Conservation (phyloP, 768 basidiomycete genomes). For the Boletus huronensis region DNA sequence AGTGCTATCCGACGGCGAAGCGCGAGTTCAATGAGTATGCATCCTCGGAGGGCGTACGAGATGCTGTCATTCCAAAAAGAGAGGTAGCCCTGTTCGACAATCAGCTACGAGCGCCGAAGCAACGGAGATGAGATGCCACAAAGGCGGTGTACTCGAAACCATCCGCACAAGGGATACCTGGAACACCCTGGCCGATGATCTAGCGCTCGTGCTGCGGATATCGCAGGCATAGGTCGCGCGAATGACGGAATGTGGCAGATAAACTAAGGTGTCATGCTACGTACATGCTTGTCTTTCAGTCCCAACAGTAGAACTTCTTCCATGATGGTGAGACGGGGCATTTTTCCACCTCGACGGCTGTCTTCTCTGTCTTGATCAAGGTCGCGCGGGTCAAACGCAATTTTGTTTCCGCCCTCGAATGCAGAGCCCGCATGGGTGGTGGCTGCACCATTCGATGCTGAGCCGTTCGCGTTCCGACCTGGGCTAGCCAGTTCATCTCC, state of each 20-base stretch:
- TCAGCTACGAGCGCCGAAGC: slow-evolving; percentile 10
- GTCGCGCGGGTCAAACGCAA: slow-evolving; percentile 94
- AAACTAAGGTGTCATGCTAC: slow-evolving; percentile 20
- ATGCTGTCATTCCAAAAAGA: slow-evolving; percentile 99
- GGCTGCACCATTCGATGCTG: slow-evolving; percentile 27
- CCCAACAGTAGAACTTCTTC: slow-evolving; percentile 94
- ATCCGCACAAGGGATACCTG: slow-evolving; percentile 1
- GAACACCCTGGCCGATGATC: neutral
- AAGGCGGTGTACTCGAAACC: slow-evolving; percentile 1
- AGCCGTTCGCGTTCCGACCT: slow-evolving; percentile 30
- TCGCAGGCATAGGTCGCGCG: slow-evolving; percentile 6
- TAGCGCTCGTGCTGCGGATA: slow-evolving; percentile 21
- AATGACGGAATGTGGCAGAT: slow-evolving; percentile 3
- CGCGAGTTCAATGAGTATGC: slow-evolving; percentile 95
- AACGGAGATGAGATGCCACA: slow-evolving; percentile 19
- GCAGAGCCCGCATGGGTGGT: slow-evolving; percentile 72
- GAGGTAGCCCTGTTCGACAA: slow-evolving; percentile 67
- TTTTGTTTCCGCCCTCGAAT: slow-evolving; percentile 80
- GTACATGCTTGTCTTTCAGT: slow-evolving; percentile 92
- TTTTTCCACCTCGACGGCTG: slow-evolving; percentile 60
- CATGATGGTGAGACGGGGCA: slow-evolving; percentile 90
- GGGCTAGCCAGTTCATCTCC: slow-evolving; percentile 37
- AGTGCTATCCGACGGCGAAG: slow-evolving; percentile 92
- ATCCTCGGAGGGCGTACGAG: slow-evolving; percentile 96
- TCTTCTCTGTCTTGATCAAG: slow-evolving; percentile 68